phyloP scores from a whole-genome alignment of 176 grass and related monocot species.

The Dendrocalamus sinicus region DNA sequence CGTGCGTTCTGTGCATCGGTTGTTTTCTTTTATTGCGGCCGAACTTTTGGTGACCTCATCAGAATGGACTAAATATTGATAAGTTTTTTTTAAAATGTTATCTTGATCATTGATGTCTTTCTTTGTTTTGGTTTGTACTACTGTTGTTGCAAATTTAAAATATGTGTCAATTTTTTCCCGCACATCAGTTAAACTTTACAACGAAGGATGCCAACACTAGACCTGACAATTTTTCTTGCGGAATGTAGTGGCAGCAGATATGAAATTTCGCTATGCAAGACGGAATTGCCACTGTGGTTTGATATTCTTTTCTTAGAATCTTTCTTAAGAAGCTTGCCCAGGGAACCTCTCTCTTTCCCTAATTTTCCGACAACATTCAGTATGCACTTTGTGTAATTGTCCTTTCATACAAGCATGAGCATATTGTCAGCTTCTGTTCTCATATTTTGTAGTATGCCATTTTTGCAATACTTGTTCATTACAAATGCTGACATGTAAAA shows the following conservation, averaged over 20 bases:
- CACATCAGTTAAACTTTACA: neutral
- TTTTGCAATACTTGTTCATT: neutral
- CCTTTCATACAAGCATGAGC: neutral
- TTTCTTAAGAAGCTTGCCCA: neutral
- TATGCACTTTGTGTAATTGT: neutral
- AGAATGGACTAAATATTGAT: too few species aligned
- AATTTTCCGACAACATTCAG: neutral
- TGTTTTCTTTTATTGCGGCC: too few species aligned
- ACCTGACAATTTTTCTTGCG: neutral
- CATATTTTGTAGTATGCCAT: neutral
- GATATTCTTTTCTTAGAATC: neutral
- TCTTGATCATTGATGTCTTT: neutral
- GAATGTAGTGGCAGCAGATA: neutral
- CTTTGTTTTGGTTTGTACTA: neutral
- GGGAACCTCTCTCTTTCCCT: neutral
- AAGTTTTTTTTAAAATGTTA: too few species aligned
- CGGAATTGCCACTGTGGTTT: neutral
- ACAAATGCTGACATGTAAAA: neutral
- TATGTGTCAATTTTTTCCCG: too few species aligned
- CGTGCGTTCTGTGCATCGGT: too few species aligned
- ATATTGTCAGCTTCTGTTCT: neutral
- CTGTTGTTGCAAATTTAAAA: neutral
- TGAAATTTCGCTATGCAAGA: constrained; percentile 4
- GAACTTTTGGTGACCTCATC: too few species aligned
- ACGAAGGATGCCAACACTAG: neutral